Base-by-base conservation (phyloP, 164 flowering plant genomes). In the Hamamelis virginiana region DNA sequence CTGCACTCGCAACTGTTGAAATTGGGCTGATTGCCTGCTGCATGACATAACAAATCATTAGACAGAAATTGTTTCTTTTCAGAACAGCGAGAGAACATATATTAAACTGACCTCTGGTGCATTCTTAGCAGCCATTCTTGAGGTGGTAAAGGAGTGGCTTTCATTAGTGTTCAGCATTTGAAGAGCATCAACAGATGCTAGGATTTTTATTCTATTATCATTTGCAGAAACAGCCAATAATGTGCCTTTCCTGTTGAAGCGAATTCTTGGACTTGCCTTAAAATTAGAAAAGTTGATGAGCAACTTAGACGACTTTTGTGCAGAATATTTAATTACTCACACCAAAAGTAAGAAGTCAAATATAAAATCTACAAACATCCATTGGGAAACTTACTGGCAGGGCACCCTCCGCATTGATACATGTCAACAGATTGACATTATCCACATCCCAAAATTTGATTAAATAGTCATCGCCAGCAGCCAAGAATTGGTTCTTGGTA, bases 391-490 rank as follows among this genome's bases (percentile, higher is more conserved):
- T 75, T 75, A 90, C 97, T n/a, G 90, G 89, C 44, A 92, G 83
- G 22, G 91, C 87, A 48, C 91, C 92, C 69, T 90, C 97, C 27
- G 89, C 92, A 79, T 90, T 94, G 69, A 79, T 71, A 58, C 81
- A 76, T 13, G 91, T 87, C 74, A 92, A 74, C 51, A 90, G 81
- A 58, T 85, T 87, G 66, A 76, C 68, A 72, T 75, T 85, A 76
- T 90, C 97, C 97, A 92, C 90, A 71, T 92, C 97, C 97, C 97
- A 92, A 70, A 90, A 89, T 66, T 92, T 92, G 28, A 92, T 86
- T 13, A 81, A 76, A 77, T 78, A 86, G 66, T 92, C 96, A 76
- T 92, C 97, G 50, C 97, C 97, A 75, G 92, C 93, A 66, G 94
- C 97, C 80, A 92, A 77, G 78, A 72, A 90, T 41, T 87, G 81